A percentile compares a stretch with the other conserved stretches of the same genome.
phyloP scores from a whole-genome alignment of 345 rosid species.

The Salix arbutifolia region DNA sequence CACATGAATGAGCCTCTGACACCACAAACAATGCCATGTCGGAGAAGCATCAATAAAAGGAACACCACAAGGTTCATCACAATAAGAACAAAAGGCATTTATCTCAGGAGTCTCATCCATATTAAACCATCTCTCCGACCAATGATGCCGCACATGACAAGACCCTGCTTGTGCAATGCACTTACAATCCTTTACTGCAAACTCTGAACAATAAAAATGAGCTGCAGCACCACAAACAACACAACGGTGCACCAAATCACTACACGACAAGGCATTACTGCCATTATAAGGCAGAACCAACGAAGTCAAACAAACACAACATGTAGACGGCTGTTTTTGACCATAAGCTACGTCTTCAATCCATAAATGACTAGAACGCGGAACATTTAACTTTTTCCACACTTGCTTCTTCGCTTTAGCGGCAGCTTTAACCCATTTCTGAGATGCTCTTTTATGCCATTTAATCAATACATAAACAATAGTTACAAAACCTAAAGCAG shows the following conservation, averaged over 20 bases:
- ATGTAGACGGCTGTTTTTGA: neutral
- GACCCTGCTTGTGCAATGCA: neutral
- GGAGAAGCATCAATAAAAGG: neutral
- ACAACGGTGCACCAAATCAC: neutral
- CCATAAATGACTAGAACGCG: neutral
- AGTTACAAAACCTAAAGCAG: neutral
- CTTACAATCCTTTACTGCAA: neutral
- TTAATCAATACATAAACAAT: neutral
- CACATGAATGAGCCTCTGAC: slow-evolving; percentile 1
- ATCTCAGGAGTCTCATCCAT: neutral
- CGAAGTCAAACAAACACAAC: neutral
- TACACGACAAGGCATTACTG: neutral
- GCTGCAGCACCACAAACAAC: neutral
- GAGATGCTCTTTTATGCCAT: neutral
- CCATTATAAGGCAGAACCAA: neutral
- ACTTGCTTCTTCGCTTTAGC: neutral
- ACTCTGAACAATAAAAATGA: neutral
- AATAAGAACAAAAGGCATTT: neutral
- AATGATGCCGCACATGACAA: neutral
- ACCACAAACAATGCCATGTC: neutral
- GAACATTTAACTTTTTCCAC: neutral
- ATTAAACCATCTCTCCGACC: neutral
- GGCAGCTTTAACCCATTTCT: neutral
- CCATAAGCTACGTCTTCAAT: neutral
- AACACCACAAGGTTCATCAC: neutral